Percentiles rank a stretch among this genome's conserved stretches.
phyloP scores from a whole-genome alignment of 73 alveolate genomes.

The Tetrahymena elliotti region DNA sequence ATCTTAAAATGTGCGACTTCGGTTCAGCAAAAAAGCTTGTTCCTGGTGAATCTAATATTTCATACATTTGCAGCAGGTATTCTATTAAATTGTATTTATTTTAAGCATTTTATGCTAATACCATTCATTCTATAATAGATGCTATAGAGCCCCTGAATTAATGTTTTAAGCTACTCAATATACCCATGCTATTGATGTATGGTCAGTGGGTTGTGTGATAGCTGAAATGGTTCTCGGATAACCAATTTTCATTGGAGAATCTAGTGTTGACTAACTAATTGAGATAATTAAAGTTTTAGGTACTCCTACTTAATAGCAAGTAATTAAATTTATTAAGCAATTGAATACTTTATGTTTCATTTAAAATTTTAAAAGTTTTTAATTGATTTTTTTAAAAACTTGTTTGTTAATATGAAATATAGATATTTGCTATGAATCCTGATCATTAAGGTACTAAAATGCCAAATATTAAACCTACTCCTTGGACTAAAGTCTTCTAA shows the following conservation, averaged over 20 bases:
- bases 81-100: neutral
- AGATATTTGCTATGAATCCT: constrained; percentile 36
- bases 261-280: constrained; percentile 66
- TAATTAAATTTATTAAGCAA: constrained; percentile 63
- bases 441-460: neutral
- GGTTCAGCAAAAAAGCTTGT: constrained; percentile 89
- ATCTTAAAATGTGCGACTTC: constrained; percentile 79
- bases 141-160: constrained; percentile 78
- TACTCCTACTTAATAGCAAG: constrained; percentile 71
- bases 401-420: constrained; percentile 10
- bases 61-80: constrained; percentile 76
- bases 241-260: constrained; percentile 76
- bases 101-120: neutral
- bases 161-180: constrained; percentile 70
- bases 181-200: constrained; percentile 59
- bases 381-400: no score
- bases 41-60: constrained; percentile 91
- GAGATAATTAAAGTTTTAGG: constrained; percentile 79
- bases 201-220: constrained; percentile 69
- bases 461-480: constrained; percentile 30
- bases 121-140: constrained; percentile 6
- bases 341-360: constrained; percentile 39
- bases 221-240: constrained; percentile 69
- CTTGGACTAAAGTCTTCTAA: constrained; percentile 53
- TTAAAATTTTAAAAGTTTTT: neutral